These are phyloP conservation scores for Vachellia pachyceras DNA, from an alignment of 306 rosid species.

Conservation along the genomic window DNA sequence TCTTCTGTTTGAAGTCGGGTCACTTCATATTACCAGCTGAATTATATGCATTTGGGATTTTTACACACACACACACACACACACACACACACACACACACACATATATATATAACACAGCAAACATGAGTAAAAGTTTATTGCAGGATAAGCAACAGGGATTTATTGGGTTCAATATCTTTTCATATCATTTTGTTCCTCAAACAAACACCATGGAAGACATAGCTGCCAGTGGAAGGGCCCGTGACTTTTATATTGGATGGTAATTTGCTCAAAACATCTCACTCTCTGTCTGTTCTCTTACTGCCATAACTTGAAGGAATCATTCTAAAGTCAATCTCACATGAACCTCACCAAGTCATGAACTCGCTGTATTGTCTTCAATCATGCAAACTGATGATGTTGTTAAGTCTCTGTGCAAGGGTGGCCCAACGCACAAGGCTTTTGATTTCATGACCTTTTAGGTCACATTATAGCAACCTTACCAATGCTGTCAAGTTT, in stretches of 20 bases:
- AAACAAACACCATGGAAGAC: slow-evolving; percentile 51
- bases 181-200: slow-evolving; percentile 44
- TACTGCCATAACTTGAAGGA: neutral
- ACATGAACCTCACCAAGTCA: neutral
- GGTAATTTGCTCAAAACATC: slow-evolving; percentile 43
- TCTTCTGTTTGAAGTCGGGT: neutral
- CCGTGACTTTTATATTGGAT: slow-evolving; percentile 50
- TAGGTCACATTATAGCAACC: too few relatives aligned
- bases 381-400: too few relatives aligned
- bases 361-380: too few relatives aligned
- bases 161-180: slow-evolving; percentile 57
- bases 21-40: too few relatives aligned
- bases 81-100: too few relatives aligned
- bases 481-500: too few relatives aligned
- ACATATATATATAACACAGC: too few relatives aligned
- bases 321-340: neutral
- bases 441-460: too few relatives aligned
- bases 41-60: too few relatives aligned
- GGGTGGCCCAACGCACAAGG: too few relatives aligned
- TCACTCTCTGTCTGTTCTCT: neutral
- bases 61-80: too few relatives aligned
- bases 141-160: slow-evolving; percentile 65
- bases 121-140: neutral
- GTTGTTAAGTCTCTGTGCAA: too few relatives aligned
- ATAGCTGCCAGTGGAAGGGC: slow-evolving; percentile 52